These are phyloP conservation scores for Yarrowia sp. DNA, from an alignment of 805 yeast genomes.

Conservation along the genomic window DNA sequence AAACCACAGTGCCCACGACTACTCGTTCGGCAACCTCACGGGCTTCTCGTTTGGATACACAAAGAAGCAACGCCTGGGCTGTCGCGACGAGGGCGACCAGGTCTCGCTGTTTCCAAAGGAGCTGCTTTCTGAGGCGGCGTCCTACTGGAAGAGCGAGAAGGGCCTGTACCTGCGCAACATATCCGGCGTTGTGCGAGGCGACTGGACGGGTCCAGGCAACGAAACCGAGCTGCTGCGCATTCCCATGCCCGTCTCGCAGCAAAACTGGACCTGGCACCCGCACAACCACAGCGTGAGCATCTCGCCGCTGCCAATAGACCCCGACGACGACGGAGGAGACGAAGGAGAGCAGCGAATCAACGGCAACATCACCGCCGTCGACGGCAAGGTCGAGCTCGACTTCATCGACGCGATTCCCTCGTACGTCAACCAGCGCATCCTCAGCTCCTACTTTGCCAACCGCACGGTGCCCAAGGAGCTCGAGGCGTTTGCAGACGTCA, in stretches of 20 bases:
- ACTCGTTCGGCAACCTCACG: conserved; percentile 11
- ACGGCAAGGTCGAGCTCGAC: conserved; percentile 28
- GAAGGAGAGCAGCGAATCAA: background rate
- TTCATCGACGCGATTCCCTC: conserved; percentile 30
- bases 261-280: conserved; percentile 10
- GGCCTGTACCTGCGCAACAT: conserved; percentile 17
- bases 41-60: conserved; percentile 24
- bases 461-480: conserved; percentile 17
- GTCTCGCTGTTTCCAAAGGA: conserved; percentile 10
- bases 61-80: conserved; percentile 2
- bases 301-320: conserved; percentile 14
- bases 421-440: conserved; percentile 3
- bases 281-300: conserved; percentile 10
- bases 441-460: background rate
- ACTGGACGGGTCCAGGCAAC: background rate
- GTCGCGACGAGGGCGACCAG: background rate
- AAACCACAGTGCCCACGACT: conserved; percentile 4
- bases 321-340: conserved; percentile 9
- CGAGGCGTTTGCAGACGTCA: conserved; percentile 26
- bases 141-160: background rate
- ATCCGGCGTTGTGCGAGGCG: conserved; percentile 16
- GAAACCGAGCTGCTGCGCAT: background rate
- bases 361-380: conserved; percentile 6
- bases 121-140: background rate
- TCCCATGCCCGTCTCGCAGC: conserved; percentile 19